A percentile compares a stretch with the other conserved stretches of the same genome.
Conservation (phyloP, 1,284 basidiomycete species). For the Boletus smithii region DNA sequence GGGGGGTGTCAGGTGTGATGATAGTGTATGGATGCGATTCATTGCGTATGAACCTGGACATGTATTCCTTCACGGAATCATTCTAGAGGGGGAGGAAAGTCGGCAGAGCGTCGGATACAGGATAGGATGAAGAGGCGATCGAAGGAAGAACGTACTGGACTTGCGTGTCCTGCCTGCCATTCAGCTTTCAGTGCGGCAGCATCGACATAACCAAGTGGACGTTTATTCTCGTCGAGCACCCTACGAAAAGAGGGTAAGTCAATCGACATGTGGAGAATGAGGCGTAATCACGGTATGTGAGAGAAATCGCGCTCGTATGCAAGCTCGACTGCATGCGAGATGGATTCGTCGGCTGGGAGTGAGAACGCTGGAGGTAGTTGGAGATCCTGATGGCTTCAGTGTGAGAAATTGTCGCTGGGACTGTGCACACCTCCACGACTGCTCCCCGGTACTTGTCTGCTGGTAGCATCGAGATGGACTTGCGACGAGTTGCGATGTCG, state of each 20-base stretch:
- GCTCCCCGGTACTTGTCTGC: conserved; percentile 73
- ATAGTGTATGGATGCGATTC: conserved; percentile 68
- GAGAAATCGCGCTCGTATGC: conserved; percentile 91
- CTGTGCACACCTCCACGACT: conserved; percentile 66
- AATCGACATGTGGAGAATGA: neutral
- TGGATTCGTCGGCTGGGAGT: conserved; percentile 67
- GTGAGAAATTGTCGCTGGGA: conserved; percentile 1
- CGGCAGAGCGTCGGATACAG: neutral
- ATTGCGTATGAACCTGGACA: conserved; percentile 73
- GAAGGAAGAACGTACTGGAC: conserved; percentile 51
- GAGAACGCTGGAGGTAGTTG: conserved; percentile 88
- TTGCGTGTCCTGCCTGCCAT: conserved; percentile 71
- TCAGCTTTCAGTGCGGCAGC: conserved; percentile 69
- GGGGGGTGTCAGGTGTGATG: conserved; percentile 75
- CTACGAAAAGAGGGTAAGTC: conserved; percentile 39
- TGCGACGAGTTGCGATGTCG: neutral
- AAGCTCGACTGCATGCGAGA: conserved; percentile 73
- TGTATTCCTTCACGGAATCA: conserved; percentile 64
- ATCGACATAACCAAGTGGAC: conserved; percentile 80
- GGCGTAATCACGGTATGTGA: conserved; percentile 71
- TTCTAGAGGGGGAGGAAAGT: conserved; percentile 38
- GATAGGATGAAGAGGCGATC: neutral
- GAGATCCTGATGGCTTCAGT: conserved; percentile 56
- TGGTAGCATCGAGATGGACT: conserved; percentile 9
- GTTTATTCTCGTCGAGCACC: conserved; percentile 68